Percentiles rank a stretch among this genome's conserved stretches.
Conservation (phyloP, 306 rosid genomes). For the Erythrophleum fordii region DNA sequence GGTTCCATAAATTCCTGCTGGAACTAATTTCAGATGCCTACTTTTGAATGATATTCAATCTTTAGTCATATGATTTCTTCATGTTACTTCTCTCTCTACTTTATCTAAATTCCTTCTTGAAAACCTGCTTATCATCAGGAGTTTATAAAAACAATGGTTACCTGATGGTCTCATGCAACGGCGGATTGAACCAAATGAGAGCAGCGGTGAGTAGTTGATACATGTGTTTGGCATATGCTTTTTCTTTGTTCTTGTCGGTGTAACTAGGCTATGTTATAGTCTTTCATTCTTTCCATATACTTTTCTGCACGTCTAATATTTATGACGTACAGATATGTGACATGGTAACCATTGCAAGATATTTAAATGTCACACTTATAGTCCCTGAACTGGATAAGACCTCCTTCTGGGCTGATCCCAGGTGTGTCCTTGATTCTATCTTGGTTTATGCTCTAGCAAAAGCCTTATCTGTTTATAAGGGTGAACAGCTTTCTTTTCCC, state of each 20-base stretch:
- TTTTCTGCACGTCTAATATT: conserved; percentile 25
- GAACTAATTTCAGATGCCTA: not conserved
- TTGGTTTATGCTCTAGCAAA: conserved; percentile 13
- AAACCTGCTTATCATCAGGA: conserved; percentile 49
- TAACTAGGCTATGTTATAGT: not conserved
- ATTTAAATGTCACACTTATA: conserved; percentile 88
- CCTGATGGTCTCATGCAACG: conserved; percentile 91
- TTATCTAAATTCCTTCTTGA: not conserved
- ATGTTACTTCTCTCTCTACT: not conserved
- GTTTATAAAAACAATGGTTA: conserved; percentile 91
- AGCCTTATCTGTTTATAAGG: not conserved
- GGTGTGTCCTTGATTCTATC: conserved; percentile 51
- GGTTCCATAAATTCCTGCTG: not conserved
- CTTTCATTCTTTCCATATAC: not conserved
- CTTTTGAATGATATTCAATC: not conserved
- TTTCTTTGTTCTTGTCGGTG: not conserved
- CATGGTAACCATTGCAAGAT: conserved; percentile 95
- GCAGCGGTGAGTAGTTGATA: conserved; percentile 78
- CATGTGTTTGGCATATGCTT: not conserved
- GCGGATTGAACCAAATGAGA: conserved; percentile 97
- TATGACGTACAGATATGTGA: conserved; percentile 76
- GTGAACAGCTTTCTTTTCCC: conserved; percentile 2
- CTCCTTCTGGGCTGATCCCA: conserved; percentile 97
- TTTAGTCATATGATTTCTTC: not conserved
- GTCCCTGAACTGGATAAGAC: conserved; percentile 92